These are phyloP conservation scores for Brassica balearica DNA, from an alignment of 441 rosid genomes.

Conservation along the genomic window DNA sequence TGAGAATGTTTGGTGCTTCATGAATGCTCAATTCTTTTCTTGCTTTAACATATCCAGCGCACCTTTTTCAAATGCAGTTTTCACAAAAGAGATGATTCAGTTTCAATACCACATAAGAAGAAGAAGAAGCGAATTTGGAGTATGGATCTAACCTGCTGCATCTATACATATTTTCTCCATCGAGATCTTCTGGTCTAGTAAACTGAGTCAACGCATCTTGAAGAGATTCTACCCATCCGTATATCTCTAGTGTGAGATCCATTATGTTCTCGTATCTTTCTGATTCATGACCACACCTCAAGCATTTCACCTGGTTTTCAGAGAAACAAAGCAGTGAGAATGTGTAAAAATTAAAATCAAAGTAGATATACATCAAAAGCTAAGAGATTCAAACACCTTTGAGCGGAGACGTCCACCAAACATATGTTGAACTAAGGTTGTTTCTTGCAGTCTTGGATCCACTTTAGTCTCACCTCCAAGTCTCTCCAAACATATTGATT, in stretches of 20 bases:
- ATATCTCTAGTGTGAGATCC: conserved; percentile 90
- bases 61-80: conserved; percentile 47
- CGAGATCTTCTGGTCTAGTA: conserved; percentile 82
- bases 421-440: conserved; percentile 83
- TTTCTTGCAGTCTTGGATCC: conserved; percentile 73
- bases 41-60: conserved; percentile 79
- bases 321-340: conserved; percentile 25
- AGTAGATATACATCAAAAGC: conserved; percentile 18
- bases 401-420: conserved; percentile 87
- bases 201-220: conserved; percentile 88
- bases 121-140: background rate
- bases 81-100: conserved; percentile 12
- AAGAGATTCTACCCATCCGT: conserved; percentile 82
- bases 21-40: conserved; percentile 83
- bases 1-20: conserved; percentile 89
- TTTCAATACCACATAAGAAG: conserved; percentile 1
- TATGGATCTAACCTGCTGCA: conserved; percentile 72
- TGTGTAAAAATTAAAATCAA: conserved; percentile 3
- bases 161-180: conserved; percentile 91
- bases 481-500: conserved; percentile 81
- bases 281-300: conserved; percentile 80
- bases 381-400: conserved; percentile 53
- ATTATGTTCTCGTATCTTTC: conserved; percentile 84
- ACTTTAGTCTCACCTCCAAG: conserved; percentile 83
- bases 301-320: conserved; percentile 70